Base-by-base conservation (phyloP, 768 basidiomycete genomes). In the Agaricus bisporus region DNA sequence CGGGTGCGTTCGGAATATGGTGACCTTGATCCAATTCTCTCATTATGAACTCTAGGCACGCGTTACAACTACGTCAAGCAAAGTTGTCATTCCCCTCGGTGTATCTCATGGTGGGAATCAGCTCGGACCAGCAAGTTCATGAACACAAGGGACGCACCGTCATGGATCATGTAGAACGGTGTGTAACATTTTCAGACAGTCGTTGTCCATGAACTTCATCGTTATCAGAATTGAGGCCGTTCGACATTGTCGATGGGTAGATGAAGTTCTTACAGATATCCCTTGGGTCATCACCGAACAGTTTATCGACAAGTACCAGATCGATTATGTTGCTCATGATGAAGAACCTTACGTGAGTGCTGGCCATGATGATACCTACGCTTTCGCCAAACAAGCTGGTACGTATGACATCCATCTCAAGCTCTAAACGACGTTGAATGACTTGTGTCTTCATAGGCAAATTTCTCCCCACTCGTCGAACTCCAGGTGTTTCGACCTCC, bases 301-400 rank as follows among this genome's bases (percentile, higher is more conserved):
- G 0, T 99, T 97, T 66, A 59, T 98, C 20, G 80, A 89, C 42
- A 86, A 86, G 67, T 83, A 89, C 67, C 66, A 86, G 68, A 95
- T 99, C 58, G 97, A 99, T 67, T 99, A 98, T 62, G 87, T 98
- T 43, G 95, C 95, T 2, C 97, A 99, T 61, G 97, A 99, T 63
- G 95, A 98, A 63, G 83, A 80, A 49, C 91, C 93, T 0, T 98
- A 98, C 61, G 79, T 78, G 2, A 75, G 83, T 26, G 81, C 76
- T n/a, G 91, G 87, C 1, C 77, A 82, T 46, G 83, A 88, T 28
- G 97, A 99, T 66, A 89, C 95, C 0, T 99, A 98, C 64, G 73
- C 72, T 3, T 86, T 82, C 60, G 82, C 79, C 46, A 98, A 99
- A 71, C 73, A 73, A 48, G 80, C 81, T 65, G 95, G 95, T 90